A percentile compares a stretch with the other conserved stretches of the same genome.
phyloP scores from a whole-genome alignment of 495 filamentous ascomycete species.

The Alectoria sarmentosa region DNA sequence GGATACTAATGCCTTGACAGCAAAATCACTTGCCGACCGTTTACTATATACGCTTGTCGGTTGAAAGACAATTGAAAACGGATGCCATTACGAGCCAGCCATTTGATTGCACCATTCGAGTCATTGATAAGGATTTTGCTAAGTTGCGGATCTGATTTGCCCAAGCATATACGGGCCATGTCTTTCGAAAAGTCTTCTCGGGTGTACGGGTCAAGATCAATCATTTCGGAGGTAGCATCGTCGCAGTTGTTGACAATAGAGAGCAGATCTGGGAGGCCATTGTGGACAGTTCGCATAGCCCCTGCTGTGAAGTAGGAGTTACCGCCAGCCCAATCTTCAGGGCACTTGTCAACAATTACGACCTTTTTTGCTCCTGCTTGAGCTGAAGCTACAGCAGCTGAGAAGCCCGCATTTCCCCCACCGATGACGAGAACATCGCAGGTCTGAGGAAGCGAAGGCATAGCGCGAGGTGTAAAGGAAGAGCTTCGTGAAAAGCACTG shows the following conservation, averaged over 20 bases:
- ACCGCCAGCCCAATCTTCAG: background rate
- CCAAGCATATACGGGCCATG: background rate
- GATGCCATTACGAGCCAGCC: background rate
- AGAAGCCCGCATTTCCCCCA: background rate
- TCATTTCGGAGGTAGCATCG: background rate
- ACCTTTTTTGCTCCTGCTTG: background rate
- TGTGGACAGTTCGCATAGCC: background rate
- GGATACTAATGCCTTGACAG: background rate
- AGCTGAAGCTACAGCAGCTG: background rate
- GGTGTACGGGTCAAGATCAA: slow-evolving; percentile 1
- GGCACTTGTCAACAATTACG: background rate
- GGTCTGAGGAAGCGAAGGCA: background rate
- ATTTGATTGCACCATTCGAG: background rate
- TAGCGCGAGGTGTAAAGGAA: background rate
- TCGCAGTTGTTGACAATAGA: background rate
- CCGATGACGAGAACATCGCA: background rate
- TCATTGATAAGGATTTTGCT: background rate
- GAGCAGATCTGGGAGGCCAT: background rate
- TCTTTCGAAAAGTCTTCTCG: slow-evolving; percentile 1
- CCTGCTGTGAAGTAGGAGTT: background rate
- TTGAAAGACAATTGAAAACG: background rate
- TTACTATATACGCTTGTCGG: background rate
- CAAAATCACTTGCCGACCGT: background rate
- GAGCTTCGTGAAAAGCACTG: background rate
- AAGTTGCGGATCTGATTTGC: background rate